Evolutionary conservation across 2,329 filamentous ascomycete genomes (phyloP).

Genomic region (Fusarium globosum): DNA sequence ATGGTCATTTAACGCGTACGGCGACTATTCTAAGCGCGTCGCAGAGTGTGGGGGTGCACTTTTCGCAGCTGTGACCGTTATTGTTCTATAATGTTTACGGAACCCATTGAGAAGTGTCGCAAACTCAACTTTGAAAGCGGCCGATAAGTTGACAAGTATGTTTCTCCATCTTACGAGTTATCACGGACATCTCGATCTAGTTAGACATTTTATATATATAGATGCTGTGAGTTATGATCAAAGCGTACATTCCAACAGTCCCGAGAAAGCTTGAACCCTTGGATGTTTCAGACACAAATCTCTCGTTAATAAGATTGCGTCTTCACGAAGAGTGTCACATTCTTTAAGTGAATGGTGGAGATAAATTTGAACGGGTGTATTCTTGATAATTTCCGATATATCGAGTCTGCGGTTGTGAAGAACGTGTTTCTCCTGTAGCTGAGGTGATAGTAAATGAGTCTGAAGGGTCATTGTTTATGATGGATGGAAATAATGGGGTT

Average conservation of each 20-base stretch:
- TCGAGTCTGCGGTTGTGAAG: not conserved
- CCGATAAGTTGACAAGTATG: slow-evolving; percentile 15
- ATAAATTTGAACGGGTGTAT: slow-evolving; percentile 22
- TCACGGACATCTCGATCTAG: slow-evolving; percentile 12
- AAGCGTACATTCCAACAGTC: slow-evolving; percentile 20
- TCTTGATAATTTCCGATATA: not conserved
- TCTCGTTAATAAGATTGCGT: slow-evolving; percentile 21
- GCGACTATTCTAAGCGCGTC: slow-evolving; percentile 36
- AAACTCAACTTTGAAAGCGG: slow-evolving; percentile 10
- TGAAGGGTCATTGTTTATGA: slow-evolving; percentile 15
- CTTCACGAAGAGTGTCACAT: slow-evolving; percentile 15
- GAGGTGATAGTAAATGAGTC: slow-evolving; percentile 18
- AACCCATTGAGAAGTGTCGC: slow-evolving; percentile 9
- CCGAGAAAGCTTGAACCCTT: not conserved
- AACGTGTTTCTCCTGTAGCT: slow-evolving; percentile 12
- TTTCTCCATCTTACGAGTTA: slow-evolving; percentile 26
- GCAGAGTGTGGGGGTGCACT: slow-evolving; percentile 32
- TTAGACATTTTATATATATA: not conserved
- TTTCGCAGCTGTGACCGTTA: slow-evolving; percentile 1
- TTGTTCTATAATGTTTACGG: slow-evolving; percentile 27
- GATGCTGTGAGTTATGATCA: slow-evolving; percentile 2
- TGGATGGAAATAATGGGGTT: not conserved
- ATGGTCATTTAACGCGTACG: slow-evolving; percentile 27
- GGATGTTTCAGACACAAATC: slow-evolving; percentile 26
- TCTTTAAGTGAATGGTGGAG: slow-evolving; percentile 30